Evolutionary conservation across 1,139 yeast species (phyloP).

Genomic region (Sporopachydermia cereana): DNA sequence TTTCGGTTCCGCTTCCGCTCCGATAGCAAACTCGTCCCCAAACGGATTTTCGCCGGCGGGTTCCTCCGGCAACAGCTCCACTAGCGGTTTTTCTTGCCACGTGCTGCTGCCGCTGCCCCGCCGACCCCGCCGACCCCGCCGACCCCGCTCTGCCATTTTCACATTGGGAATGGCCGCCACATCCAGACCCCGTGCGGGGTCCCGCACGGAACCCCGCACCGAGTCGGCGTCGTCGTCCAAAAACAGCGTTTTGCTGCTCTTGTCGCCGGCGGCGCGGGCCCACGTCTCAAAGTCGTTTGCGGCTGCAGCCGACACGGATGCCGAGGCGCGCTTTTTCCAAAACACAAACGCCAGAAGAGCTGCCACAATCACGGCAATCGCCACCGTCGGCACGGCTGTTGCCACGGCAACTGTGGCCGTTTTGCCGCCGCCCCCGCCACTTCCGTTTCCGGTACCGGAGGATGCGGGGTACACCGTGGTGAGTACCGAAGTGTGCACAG

Average conservation of each 20-base stretch:
- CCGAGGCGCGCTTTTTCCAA: constrained; percentile 17
- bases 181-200: background rate
- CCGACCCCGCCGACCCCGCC: no score
- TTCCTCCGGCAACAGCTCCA: constrained; percentile 2
- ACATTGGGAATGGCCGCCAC: background rate
- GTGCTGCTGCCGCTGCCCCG: background rate
- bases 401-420: constrained; percentile 9
- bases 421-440: background rate
- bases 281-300: background rate
- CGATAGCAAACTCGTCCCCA: constrained; percentile 8
- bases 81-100: background rate
- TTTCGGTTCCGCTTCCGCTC: constrained; percentile 5
- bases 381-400: constrained; percentile 17
- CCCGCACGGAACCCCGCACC: background rate
- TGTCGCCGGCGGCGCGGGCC: background rate
- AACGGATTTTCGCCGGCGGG: constrained; percentile 4
- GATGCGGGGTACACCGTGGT: constrained; percentile 8
- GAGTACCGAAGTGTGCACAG: background rate
- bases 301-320: constrained; percentile 12
- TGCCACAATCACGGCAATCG: constrained; percentile 13
- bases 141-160: background rate
- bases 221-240: constrained; percentile 5
- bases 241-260: background rate
- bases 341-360: constrained; percentile 14
- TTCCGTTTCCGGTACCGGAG: background rate